Conservation (phyloP, 2,329 filamentous ascomycete genomes). For the Scedosporium apiospermum region DNA sequence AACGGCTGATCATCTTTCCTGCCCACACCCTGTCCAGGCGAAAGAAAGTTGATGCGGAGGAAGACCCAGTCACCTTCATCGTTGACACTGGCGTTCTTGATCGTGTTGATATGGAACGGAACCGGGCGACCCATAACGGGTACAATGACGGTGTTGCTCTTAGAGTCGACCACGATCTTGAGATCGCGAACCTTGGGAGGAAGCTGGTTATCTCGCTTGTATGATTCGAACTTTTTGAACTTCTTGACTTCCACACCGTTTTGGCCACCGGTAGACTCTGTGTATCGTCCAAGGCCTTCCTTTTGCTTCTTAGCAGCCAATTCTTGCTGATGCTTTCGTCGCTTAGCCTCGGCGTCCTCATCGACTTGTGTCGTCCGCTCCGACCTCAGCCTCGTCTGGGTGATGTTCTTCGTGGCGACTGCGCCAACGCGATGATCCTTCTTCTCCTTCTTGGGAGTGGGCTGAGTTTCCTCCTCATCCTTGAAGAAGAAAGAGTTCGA, state of each 20-base stretch:
- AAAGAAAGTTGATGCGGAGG: conserved; percentile 92
- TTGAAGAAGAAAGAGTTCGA: conserved; percentile 98
- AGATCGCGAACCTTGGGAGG: conserved; percentile 75
- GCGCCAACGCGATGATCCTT: conserved; percentile 74
- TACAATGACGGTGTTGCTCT: conserved; percentile 81
- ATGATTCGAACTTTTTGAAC: conserved; percentile 98
- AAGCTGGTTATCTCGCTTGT: conserved; percentile 95
- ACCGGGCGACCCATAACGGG: conserved; percentile 97
- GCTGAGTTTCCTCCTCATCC: conserved; percentile 81
- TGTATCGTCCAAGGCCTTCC: conserved; percentile 76
- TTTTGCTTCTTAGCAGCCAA: conserved; percentile 78
- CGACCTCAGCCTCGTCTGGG: conserved; percentile 81
- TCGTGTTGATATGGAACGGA: conserved; percentile 93
- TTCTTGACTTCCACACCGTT: conserved; percentile 94
- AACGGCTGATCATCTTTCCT: conserved; percentile 97
- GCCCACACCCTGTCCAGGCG: conserved; percentile 92
- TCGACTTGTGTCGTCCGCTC: conserved; percentile 82
- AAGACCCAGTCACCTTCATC: conserved; percentile 93
- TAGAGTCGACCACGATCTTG: conserved; percentile 81
- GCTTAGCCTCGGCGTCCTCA: conserved; percentile 78
- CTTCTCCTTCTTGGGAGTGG: conserved; percentile 84
- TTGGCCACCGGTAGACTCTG: conserved; percentile 72
- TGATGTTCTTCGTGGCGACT: conserved; percentile 90
- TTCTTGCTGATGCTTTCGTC: conserved; percentile 88
- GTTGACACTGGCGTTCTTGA: conserved; percentile 98